Conservation (phyloP, 306 rosid genomes). For the Heteromeles arbutifolia region DNA sequence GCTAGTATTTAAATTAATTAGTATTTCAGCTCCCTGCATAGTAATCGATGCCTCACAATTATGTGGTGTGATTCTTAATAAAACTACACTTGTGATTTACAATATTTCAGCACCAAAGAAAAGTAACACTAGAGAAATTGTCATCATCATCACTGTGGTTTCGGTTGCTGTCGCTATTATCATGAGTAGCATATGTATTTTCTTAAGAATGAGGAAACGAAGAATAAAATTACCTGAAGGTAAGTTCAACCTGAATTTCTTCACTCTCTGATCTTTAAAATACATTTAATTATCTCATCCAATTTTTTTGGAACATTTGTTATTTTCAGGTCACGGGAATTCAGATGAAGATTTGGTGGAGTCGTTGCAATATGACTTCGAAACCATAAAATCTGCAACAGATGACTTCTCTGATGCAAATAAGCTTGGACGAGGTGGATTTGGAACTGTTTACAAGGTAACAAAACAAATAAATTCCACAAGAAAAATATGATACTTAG, state of each 20-base stretch:
- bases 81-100: not conserved
- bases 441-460: slow-evolving; percentile 54
- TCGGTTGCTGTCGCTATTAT: not conserved
- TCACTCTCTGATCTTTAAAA: not conserved
- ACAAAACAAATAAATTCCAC: not conserved
- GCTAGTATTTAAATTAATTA: too few species aligned
- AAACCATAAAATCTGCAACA: slow-evolving; percentile 31
- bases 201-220: not conserved
- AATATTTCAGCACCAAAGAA: not conserved
- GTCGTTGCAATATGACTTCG: slow-evolving; percentile 24
- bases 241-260: not conserved
- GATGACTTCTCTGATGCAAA: slow-evolving; percentile 38
- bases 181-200: not conserved
- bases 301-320: not conserved
- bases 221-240: not conserved
- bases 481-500: not conserved
- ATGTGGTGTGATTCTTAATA: not conserved
- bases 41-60: not conserved
- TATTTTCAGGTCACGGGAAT: not conserved
- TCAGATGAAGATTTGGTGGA: not conserved
- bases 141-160: not conserved
- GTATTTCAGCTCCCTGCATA: not conserved
- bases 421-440: slow-evolving; percentile 51
- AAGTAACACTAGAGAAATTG: not conserved
- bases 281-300: not conserved